Percentiles rank a stretch among this genome's conserved stretches.
Conservation (phyloP, 306 rosid genomes). For the Crotalaria pallida region DNA sequence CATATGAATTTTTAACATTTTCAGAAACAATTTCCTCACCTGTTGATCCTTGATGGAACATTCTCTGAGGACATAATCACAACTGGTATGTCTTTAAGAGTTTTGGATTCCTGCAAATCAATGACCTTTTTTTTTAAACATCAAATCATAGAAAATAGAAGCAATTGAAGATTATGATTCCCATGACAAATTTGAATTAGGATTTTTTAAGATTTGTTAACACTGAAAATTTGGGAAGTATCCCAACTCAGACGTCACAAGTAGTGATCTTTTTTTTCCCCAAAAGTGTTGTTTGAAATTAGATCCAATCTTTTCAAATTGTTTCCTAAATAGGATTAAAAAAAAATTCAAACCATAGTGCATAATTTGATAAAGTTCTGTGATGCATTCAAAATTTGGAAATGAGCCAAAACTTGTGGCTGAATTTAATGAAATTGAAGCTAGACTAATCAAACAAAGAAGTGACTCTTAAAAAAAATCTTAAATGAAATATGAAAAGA, state of each 20-base stretch:
- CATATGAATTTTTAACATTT: background rate
- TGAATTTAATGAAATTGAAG: background rate
- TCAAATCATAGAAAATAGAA: background rate
- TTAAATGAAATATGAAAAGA: background rate
- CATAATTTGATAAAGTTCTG: constrained; percentile 1
- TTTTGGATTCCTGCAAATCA: constrained; percentile 72
- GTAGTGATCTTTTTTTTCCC: background rate
- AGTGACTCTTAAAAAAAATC: background rate
- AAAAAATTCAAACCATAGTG: background rate
- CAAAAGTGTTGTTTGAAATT: background rate
- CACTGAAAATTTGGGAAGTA: constrained; percentile 2
- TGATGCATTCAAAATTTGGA: constrained; percentile 1
- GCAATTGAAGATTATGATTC: background rate
- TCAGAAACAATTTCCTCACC: constrained; percentile 38
- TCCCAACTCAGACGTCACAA: background rate
- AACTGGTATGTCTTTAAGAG: constrained; percentile 82
- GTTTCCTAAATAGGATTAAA: background rate
- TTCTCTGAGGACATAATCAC: constrained; percentile 96
- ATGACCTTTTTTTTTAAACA: background rate
- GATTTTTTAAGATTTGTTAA: background rate
- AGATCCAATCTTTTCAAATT: constrained; percentile 18
- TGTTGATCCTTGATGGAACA: constrained; percentile 75
- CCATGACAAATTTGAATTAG: background rate
- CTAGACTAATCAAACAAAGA: background rate
- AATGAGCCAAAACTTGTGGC: background rate